phyloP scores from a whole-genome alignment of 192 early-diverging fungal species.

The Entomortierella beljakovae region DNA sequence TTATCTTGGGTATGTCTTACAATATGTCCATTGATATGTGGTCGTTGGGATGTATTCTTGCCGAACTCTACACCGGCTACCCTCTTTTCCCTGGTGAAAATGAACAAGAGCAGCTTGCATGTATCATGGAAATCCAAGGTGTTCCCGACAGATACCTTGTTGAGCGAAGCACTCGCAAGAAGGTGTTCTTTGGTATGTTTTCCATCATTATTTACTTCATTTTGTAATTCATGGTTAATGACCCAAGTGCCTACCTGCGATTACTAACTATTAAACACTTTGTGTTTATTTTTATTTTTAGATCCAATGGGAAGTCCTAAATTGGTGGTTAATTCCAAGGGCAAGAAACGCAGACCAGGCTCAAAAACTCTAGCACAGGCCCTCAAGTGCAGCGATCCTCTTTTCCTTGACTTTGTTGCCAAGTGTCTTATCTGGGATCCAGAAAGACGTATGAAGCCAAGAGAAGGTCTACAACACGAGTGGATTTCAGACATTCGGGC shows the following conservation, averaged over 20 bases:
- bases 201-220: too few species aligned
- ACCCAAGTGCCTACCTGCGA: conserved; percentile 12
- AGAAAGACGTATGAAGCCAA: conserved; percentile 84
- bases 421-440: conserved; percentile 93
- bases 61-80: conserved; percentile 89
- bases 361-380: conserved; percentile 81
- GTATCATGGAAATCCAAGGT: conserved; percentile 95
- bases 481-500: conserved; percentile 77
- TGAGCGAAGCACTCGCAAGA: conserved; percentile 81
- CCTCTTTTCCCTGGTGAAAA: conserved; percentile 98
- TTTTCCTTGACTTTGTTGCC: conserved; percentile 89
- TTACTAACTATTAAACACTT: not conserved
- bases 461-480: conserved; percentile 86
- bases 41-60: conserved; percentile 96
- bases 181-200: conserved; percentile 87
- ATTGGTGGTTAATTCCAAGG: conserved; percentile 86
- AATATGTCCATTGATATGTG: conserved; percentile 97
- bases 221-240: too few species aligned
- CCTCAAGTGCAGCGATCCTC: conserved; percentile 78
- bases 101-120: conserved; percentile 94
- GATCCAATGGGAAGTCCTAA: conserved; percentile 68
- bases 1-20: conserved; percentile 92
- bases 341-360: conserved; percentile 84
- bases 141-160: conserved; percentile 80
- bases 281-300: conserved; percentile 18